These are phyloP conservation scores for Fusarium sp. DNA, from an alignment of 2,329 filamentous ascomycete genomes.

Conservation along the genomic window DNA sequence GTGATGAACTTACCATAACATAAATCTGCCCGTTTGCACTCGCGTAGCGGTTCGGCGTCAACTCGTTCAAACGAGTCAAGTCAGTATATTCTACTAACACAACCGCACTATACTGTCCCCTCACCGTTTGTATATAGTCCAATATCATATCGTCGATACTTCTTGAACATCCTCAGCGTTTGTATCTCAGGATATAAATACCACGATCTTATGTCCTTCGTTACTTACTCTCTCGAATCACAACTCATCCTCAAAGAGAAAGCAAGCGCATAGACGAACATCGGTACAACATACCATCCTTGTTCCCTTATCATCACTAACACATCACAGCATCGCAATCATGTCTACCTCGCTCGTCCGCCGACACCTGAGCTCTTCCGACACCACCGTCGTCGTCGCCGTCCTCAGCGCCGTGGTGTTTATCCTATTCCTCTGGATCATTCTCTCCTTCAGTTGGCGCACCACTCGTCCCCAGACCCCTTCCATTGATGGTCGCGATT, in stretches of 20 bases:
- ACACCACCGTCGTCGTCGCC: constrained; percentile 3
- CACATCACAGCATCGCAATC: neutral
- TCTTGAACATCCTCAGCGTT: neutral
- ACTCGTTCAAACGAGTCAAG: neutral
- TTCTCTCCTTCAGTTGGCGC: constrained; percentile 2
- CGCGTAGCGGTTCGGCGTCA: neutral
- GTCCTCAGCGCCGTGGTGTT: neutral
- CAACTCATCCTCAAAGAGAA: neutral
- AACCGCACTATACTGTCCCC: too few species aligned
- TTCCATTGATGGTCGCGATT: neutral
- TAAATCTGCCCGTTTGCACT: neutral
- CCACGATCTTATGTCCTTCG: neutral
- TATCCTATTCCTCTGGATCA: neutral
- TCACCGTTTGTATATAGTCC: too few species aligned
- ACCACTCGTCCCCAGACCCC: neutral
- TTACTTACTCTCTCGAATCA: neutral
- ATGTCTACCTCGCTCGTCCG: constrained; percentile 4
- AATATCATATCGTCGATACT: neutral
- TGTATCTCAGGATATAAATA: neutral
- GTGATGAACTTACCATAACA: neutral
- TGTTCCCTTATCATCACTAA: constrained; percentile 5
- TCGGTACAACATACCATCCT: neutral
- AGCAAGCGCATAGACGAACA: neutral
- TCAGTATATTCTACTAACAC: neutral
- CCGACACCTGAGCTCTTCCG: constrained; percentile 2